Base-by-base conservation (phyloP, 176 grass and related monocot genomes). In the Cymbopogon citratus region DNA sequence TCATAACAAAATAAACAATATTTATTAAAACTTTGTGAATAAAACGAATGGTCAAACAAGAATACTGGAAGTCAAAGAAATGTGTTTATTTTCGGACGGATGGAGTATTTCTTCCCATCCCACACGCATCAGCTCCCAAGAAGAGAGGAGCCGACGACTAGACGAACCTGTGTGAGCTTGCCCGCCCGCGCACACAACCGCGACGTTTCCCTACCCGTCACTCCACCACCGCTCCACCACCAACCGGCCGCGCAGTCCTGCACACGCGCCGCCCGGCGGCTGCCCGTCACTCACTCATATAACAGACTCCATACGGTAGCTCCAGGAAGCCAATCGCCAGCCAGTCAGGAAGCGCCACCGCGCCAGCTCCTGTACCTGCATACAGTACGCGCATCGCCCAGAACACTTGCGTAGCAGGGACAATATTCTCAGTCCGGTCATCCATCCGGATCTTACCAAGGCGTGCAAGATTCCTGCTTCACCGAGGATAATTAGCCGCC, bases 151-250 rank as follows among this genome's bases (percentile, higher is more conserved):
- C n/a, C n/a, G 48, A 36, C 49, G 41, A 41, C 19, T 3, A 57
- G 52, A 24, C 8, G 54, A 51, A 4, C 11, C 16, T 9, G n/a
- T 21, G 19, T 1, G 29, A 75, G 78, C 38, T 72, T 81, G 43
- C 21, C 78, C 34, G 14, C 5, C 15, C 62, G 65, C 66, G 45
- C 79, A 74, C 79, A 83, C 84, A 83, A 83, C 79, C 80, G 88
- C 80, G 74, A 90, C 84, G 88, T 79, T 86, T 86, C 67, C 73
- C 68, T 38, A 63, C 2, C 26, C 74, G 35, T 52, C 83, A 52
- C 67, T 83, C 85, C 63, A 85, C 89, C 52, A 78, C 57, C 62
- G 36, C 80, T 79, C 40, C 10, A 39, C 9, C 63, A 46, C 78
- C 86, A 2, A 24, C 80, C 41, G 23, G 27, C 3, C 54, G 51